Conservation (phyloP, 805 yeast genomes). For the Nakazawaea holstii region DNA sequence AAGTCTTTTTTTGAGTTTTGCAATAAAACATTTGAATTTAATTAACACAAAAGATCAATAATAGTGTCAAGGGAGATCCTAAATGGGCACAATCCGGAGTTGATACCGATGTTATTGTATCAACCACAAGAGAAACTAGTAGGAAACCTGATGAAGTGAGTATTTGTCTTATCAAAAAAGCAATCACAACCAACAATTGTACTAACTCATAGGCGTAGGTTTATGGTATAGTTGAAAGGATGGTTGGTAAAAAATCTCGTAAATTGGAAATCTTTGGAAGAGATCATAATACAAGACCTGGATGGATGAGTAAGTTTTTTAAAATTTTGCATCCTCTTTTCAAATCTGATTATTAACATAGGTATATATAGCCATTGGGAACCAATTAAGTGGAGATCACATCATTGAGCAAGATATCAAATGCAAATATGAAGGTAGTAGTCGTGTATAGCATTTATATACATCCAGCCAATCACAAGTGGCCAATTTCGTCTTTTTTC, state of each 20-base stretch:
- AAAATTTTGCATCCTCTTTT: no score
- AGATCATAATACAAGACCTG: conserved; percentile 78
- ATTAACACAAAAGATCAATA: no score
- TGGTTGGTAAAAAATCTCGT: conserved; percentile 72
- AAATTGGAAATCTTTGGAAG: conserved; percentile 89
- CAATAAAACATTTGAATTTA: neutral
- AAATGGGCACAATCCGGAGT: conserved; percentile 60
- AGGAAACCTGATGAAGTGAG: conserved; percentile 82
- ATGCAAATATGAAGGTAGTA: conserved; percentile 26
- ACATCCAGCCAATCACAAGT: neutral
- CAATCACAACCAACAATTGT: neutral
- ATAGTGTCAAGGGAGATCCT: conserved; percentile 63
- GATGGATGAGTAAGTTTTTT: conserved; percentile 80
- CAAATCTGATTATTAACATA: no score
- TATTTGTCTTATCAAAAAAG: neutral
- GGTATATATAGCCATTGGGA: conserved; percentile 57
- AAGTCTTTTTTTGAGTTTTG: no score
- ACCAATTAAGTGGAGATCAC: conserved; percentile 59
- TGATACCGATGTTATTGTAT: conserved; percentile 75
- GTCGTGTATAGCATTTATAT: neutral
- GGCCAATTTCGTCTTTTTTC: no score
- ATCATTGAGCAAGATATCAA: conserved; percentile 56
- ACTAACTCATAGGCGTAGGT: conserved; percentile 22
- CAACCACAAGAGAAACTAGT: conserved; percentile 82
- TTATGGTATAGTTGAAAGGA: conserved; percentile 77